Conservation (phyloP, 169 alveolate species). For the Plasmodium coatneyi region DNA sequence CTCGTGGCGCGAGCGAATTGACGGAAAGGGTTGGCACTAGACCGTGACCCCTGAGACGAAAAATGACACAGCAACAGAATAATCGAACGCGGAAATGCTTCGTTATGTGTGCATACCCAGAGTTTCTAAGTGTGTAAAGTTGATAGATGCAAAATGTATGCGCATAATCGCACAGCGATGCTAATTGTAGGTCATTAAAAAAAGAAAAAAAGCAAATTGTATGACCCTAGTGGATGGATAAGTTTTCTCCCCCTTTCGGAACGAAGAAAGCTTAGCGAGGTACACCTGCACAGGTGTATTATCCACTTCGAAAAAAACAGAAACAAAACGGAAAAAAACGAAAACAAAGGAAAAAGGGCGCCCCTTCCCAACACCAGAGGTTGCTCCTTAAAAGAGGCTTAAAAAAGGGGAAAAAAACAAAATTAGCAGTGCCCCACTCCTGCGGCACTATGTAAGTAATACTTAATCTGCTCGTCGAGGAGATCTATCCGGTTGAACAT, state of each 20-base stretch:
- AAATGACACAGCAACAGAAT: too few relatives aligned
- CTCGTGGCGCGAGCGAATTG: not conserved
- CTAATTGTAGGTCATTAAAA: not conserved
- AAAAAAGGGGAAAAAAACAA: not conserved
- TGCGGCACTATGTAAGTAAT: not conserved
- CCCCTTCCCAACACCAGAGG: not conserved
- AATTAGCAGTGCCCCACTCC: not conserved
- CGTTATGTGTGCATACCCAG: not conserved
- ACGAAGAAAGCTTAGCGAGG: not conserved
- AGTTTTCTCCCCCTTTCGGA: not conserved
- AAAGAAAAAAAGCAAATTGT: not conserved
- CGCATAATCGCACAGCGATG: not conserved
- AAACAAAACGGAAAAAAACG: too few relatives aligned
- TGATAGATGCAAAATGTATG: not conserved
- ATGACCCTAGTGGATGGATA: not conserved
- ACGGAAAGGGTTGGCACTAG: not conserved
- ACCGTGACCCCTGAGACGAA: too few relatives aligned
- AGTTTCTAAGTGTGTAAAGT: not conserved
- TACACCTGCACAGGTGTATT: not conserved
- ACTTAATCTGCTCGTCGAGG: constrained; percentile 35
- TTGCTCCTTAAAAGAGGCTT: not conserved
- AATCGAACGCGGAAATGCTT: not conserved
- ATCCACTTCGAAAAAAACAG: not conserved
- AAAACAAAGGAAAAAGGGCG: not conserved
- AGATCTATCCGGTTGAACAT: constrained; percentile 67